phyloP scores from a whole-genome alignment of 192 early-diverging fungal genomes.

The Pilaira anomala region DNA sequence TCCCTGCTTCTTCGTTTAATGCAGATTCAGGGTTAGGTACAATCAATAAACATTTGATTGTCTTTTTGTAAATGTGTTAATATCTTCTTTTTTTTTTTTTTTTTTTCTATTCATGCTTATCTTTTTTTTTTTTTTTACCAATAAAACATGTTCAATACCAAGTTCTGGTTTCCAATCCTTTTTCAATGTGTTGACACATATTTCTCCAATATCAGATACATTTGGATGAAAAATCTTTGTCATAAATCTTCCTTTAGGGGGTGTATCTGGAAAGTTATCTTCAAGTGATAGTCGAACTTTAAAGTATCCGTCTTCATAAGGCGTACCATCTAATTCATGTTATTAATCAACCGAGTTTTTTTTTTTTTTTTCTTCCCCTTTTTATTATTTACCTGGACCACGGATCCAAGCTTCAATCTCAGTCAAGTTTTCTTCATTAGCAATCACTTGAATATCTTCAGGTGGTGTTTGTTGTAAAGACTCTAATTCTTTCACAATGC shows the following conservation, averaged over 20 bases:
- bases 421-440: conserved; percentile 66
- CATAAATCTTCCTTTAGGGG: conserved; percentile 81
- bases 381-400: conserved; percentile 62
- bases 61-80: conserved; percentile 47
- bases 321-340: conserved; percentile 61
- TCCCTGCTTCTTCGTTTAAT: conserved; percentile 93
- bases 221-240: conserved; percentile 99
- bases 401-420: conserved; percentile 85
- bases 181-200: conserved; percentile 95
- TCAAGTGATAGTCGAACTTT: conserved; percentile 66
- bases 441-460: conserved; percentile 79
- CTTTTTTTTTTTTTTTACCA: conserved; percentile 47
- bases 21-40: conserved; percentile 95
- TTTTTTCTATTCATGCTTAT: background rate
- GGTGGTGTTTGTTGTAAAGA: conserved; percentile 57
- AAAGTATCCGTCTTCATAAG: conserved; percentile 81
- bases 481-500: conserved; percentile 57
- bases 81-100: too few relatives aligned
- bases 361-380: background rate
- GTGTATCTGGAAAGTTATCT: conserved; percentile 72
- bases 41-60: conserved; percentile 92
- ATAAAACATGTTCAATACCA: conserved; percentile 78
- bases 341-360: too few relatives aligned
- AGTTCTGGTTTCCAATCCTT: conserved; percentile 93
- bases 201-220: conserved; percentile 81